These are phyloP conservation scores for Thelonectria discophora DNA, from an alignment of 2,329 filamentous ascomycete species.

Conservation along the genomic window DNA sequence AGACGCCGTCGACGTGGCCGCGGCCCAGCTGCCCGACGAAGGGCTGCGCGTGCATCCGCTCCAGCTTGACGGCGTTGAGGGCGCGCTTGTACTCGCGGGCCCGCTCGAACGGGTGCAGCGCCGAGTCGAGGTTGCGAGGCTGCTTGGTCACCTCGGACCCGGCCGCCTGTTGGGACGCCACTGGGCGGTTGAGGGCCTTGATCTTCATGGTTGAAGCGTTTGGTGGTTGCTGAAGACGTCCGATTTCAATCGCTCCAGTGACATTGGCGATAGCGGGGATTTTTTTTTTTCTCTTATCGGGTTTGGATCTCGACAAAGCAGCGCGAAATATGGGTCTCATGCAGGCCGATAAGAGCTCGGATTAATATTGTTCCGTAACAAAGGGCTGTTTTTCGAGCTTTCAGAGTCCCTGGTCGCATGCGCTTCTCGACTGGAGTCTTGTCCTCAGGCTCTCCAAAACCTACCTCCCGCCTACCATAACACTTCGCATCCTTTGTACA, in stretches of 20 bases:
- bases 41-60: conserved; percentile 81
- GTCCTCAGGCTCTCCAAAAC: conserved; percentile 37
- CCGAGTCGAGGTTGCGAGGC: conserved; percentile 80
- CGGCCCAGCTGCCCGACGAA: conserved; percentile 88
- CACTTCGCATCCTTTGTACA: conserved; percentile 17
- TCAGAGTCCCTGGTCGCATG: conserved; percentile 33
- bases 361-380: conserved; percentile 44
- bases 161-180: conserved; percentile 70
- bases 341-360: conserved; percentile 43
- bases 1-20: conserved; percentile 89
- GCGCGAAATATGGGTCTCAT: conserved; percentile 9
- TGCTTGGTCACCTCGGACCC: conserved; percentile 72
- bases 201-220: conserved; percentile 58
- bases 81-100: conserved; percentile 75
- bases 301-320: background rate
- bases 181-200: conserved; percentile 72
- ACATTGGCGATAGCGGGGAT: conserved; percentile 37
- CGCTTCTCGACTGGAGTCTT: conserved; percentile 30
- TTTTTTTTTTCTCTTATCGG: conserved; percentile 46
- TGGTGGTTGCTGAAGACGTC: conserved; percentile 1
- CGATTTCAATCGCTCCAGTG: conserved; percentile 6
- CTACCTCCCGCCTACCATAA: conserved; percentile 24
- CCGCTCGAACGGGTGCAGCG: conserved; percentile 89
- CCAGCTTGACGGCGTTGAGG: conserved; percentile 84
- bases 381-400: background rate